phyloP scores from a whole-genome alignment of 176 grass and related monocot genomes.

The Olyra latifolia region DNA sequence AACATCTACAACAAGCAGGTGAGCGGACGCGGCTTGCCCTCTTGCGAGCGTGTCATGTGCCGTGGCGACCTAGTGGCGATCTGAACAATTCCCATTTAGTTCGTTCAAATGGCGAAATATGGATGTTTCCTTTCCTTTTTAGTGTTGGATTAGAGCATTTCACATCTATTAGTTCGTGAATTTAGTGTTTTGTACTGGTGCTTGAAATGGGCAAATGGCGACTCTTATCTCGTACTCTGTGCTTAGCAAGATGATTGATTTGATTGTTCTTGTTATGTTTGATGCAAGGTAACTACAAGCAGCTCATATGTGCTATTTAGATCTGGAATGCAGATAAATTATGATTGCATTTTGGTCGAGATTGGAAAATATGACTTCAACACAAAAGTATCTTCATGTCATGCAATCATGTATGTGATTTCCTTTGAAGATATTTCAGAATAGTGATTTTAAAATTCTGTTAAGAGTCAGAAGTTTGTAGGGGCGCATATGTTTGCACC shows the following conservation, averaged over 20 bases:
- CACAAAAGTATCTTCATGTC: not conserved
- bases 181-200: not conserved
- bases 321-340: not conserved
- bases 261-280: not conserved
- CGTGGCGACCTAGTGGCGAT: not conserved
- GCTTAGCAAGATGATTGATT: not conserved
- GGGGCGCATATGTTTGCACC: not conserved
- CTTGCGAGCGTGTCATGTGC: not conserved
- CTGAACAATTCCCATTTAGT: not conserved
- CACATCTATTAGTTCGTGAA: not conserved
- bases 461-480: not conserved
- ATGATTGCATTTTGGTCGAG: not conserved
- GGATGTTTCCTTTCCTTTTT: not conserved
- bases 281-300: not conserved
- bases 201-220: not conserved
- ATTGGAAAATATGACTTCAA: not conserved
- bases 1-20: conserved; percentile 97
- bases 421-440: not conserved
- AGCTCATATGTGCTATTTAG: no score
- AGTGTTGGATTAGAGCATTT: not conserved
- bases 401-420: not conserved
- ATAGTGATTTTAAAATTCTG: not conserved
- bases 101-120: not conserved
- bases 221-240: not conserved
- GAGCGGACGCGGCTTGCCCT: not conserved